Conservation (phyloP, 2,329 filamentous ascomycete genomes). For the Sclerotinia sclerotiorum region DNA sequence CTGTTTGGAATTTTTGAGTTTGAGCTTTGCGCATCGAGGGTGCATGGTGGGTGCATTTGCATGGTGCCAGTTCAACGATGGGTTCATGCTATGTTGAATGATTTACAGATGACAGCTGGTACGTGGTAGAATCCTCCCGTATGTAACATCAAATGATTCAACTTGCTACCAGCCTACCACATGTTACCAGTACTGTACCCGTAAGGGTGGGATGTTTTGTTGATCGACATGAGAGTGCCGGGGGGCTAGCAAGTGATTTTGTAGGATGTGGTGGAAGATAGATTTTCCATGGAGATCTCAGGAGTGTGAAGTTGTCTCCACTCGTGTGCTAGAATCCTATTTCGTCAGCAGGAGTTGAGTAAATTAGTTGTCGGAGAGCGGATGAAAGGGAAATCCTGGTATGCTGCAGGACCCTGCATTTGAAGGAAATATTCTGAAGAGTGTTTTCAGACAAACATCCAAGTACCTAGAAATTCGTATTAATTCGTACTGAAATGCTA, state of each 20-base stretch:
- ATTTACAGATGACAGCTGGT: too few relatives aligned
- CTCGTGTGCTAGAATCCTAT: not conserved
- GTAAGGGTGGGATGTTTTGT: not conserved
- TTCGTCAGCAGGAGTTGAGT: not conserved
- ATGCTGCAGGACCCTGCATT: conserved; percentile 16
- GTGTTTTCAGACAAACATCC: not conserved
- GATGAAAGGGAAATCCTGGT: conserved; percentile 10
- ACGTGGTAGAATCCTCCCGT: too few relatives aligned
- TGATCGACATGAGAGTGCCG: too few relatives aligned
- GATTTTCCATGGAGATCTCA: not conserved
- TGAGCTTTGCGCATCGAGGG: not conserved
- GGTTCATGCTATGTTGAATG: too few relatives aligned
- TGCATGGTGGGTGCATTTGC: not conserved
- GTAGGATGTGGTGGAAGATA: not conserved
- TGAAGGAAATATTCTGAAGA: not conserved
- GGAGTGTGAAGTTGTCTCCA: not conserved
- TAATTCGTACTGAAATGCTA: not conserved
- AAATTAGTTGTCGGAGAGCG: not conserved
- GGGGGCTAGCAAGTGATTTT: not conserved
- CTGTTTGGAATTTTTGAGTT: not conserved
- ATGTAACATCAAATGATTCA: not conserved
- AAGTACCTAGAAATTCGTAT: not conserved
- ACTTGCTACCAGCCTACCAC: not conserved
- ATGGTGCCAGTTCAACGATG: too few relatives aligned
- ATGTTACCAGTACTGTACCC: not conserved